Conservation (phyloP, 169 alveolate genomes). For the Eimeria praecox region DNA sequence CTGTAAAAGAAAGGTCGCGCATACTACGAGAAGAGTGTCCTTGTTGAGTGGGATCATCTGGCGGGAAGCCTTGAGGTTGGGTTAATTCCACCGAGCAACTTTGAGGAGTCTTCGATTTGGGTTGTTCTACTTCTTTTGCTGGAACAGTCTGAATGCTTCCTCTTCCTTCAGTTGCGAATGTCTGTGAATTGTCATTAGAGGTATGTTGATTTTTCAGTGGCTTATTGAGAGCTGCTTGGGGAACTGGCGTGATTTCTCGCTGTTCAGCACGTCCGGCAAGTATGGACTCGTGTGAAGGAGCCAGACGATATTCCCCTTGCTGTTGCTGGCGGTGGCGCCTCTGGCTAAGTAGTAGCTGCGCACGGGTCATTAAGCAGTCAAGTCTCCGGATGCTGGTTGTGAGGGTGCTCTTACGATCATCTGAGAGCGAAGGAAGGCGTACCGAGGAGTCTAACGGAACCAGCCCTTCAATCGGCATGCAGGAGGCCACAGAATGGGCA, state of each 20-base stretch:
- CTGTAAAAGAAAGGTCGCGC: background rate
- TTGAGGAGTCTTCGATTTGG: background rate
- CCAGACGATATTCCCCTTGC: background rate
- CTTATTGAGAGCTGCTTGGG: background rate
- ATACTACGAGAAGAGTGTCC: background rate
- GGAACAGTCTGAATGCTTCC: background rate
- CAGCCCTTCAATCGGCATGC: background rate
- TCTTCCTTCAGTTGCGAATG: background rate
- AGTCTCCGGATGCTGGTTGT: constrained; percentile 66
- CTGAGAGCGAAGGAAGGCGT: background rate
- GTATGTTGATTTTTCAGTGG: background rate
- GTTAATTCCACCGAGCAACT: background rate
- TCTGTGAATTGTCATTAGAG: background rate
- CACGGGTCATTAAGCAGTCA: constrained; percentile 68
- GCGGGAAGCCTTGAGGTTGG: background rate
- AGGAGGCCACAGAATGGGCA: constrained; percentile 6
- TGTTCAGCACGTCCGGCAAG: background rate
- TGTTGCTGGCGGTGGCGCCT: constrained; percentile 56
- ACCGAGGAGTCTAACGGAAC: background rate
- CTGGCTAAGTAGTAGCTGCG: constrained; percentile 60
- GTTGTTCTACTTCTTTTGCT: background rate
- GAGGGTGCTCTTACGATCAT: constrained; percentile 75
- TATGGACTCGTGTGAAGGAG: background rate
- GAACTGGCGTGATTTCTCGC: background rate
- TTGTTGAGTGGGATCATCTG: background rate